phyloP scores from a whole-genome alignment of 768 basidiomycete genomes.

The Amanita jacksonii region DNA sequence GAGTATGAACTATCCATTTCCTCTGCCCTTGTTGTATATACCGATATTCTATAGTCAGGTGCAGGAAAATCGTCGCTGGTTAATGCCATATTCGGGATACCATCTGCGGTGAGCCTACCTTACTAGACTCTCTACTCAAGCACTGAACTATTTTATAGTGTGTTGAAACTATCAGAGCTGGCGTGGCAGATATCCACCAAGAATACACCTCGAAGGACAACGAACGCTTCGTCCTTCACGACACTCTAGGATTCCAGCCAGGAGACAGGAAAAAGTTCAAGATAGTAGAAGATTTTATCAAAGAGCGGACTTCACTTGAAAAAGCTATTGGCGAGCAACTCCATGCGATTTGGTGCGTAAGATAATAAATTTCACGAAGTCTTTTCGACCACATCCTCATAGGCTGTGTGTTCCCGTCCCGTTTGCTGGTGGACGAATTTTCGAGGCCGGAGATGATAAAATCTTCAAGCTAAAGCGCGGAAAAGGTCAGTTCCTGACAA shows the following conservation, averaged over 20 bases:
- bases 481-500: neutral
- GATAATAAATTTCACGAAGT: neutral
- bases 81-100: slow-evolving; percentile 17
- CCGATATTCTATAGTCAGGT: slow-evolving; percentile 18
- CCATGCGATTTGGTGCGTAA: slow-evolving; percentile 20
- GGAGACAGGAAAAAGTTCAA: slow-evolving; percentile 16
- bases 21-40: too few relatives aligned
- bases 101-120: too few relatives aligned
- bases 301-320: slow-evolving; percentile 1
- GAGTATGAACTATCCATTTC: too few relatives aligned
- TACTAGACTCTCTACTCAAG: too few relatives aligned
- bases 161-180: slow-evolving; percentile 15
- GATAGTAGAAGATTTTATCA: slow-evolving; percentile 17
- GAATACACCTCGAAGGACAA: slow-evolving; percentile 16
- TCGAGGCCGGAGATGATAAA: slow-evolving; percentile 17
- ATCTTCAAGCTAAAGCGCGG: slow-evolving; percentile 12
- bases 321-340: slow-evolving; percentile 12
- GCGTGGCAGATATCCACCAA: slow-evolving; percentile 17
- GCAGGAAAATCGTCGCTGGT: slow-evolving; percentile 23
- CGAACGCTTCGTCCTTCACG: slow-evolving; percentile 20
- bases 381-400: neutral
- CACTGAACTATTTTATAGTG: too few relatives aligned
- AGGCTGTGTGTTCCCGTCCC: slow-evolving; percentile 21
- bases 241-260: slow-evolving; percentile 20
- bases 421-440: slow-evolving; percentile 10